Evolutionary conservation across 2,329 filamentous ascomycete genomes (phyloP).

Genomic region (Sphaerulina vaccinii): DNA sequence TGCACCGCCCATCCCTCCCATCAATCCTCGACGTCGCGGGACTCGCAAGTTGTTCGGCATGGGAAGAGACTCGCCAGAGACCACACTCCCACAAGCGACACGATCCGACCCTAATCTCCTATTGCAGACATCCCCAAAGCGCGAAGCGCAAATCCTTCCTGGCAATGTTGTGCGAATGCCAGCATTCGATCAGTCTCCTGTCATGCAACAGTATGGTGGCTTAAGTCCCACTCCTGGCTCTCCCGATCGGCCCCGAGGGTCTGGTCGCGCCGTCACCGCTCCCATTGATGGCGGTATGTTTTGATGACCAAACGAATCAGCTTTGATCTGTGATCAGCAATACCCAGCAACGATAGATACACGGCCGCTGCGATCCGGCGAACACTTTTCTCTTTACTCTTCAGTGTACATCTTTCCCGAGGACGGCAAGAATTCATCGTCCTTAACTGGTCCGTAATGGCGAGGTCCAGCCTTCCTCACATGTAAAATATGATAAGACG

Average conservation of each 20-base stretch:
- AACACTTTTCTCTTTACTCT: not conserved
- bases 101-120: conserved; percentile 18
- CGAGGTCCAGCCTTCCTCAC: not conserved
- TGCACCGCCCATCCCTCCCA: conserved; percentile 55
- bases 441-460: not conserved
- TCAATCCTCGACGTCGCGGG: conserved; percentile 59
- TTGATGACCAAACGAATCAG: conserved; percentile 15
- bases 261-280: conserved; percentile 16
- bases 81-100: conserved; percentile 5
- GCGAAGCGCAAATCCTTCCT: conserved; percentile 20
- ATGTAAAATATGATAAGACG: conserved; percentile 11
- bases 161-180: conserved; percentile 24
- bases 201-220: conserved; percentile 13
- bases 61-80: conserved; percentile 12
- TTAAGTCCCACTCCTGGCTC: conserved; percentile 14
- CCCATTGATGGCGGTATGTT: conserved; percentile 26
- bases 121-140: conserved; percentile 8
- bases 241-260: conserved; percentile 13
- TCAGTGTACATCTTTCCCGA: not conserved
- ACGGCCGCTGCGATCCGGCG: not conserved
- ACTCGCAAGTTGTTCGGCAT: conserved; percentile 37
- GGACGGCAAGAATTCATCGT: not conserved
- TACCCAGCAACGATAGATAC: conserved; percentile 3
- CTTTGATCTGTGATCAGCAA: conserved; percentile 19
- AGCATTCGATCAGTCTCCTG: conserved; percentile 12